Conservation (phyloP, 768 basidiomycete species). For the Collybiopsis confluens region DNA sequence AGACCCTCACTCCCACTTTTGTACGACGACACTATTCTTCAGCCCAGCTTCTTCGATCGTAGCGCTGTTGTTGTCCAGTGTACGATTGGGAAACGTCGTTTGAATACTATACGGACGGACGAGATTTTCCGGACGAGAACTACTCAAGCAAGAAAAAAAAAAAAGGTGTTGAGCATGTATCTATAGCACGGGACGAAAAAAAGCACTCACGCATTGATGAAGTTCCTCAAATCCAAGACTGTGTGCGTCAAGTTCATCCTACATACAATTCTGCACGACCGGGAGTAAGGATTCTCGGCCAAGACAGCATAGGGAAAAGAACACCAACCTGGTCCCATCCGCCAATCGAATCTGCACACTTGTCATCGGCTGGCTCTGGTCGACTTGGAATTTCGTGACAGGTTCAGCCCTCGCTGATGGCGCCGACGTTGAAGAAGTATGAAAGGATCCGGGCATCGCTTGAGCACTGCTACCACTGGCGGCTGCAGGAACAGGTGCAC, state of each 20-base stretch:
- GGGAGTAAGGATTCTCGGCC: no score
- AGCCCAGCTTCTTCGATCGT: conserved; percentile 74
- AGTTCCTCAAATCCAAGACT: conserved; percentile 76
- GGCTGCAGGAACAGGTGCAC: conserved; percentile 61
- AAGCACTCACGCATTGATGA: conserved; percentile 81
- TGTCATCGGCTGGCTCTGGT: conserved; percentile 77
- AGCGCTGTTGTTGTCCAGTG: conserved; percentile 55
- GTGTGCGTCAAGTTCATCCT: conserved; percentile 92
- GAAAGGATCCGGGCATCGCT: conserved; percentile 59
- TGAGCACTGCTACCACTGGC: conserved; percentile 8
- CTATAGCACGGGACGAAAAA: not conserved
- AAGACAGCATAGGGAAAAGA: not conserved
- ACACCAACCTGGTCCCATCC: conserved; percentile 76
- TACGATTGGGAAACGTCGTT: conserved; percentile 84
- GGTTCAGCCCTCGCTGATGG: conserved; percentile 24
- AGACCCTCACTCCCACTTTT: conserved; percentile 66
- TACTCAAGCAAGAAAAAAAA: no score
- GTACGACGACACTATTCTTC: conserved; percentile 80
- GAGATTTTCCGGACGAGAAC: conserved; percentile 66
- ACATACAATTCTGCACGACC: conserved; percentile 63
- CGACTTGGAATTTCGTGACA: conserved; percentile 71
- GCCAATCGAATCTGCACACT: conserved; percentile 87
- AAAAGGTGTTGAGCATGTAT: no score
- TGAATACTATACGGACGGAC: conserved; percentile 69
- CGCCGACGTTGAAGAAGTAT: conserved; percentile 15